Base-by-base conservation (phyloP, 148 eudicot genomes). In the Polygonum maritimum region DNA sequence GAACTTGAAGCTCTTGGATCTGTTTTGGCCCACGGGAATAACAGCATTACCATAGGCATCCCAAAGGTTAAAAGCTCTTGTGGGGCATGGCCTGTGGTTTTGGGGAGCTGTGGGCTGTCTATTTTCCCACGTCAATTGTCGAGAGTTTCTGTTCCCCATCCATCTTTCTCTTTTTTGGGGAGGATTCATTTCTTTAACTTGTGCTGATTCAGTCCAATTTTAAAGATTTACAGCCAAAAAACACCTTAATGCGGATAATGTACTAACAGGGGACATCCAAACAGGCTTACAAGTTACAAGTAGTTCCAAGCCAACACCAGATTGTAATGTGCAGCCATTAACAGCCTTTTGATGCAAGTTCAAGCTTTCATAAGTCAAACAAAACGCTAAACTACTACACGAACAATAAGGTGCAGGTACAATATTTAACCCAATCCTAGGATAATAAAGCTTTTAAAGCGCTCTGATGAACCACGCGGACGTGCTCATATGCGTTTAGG, bases 401-500 rank as follows among this genome's bases (percentile, higher is more conserved):
- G 21, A 31, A 15, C 4, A 6, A 67, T 57, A 19, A 57, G 63
- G 2, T 21, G 63, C 63, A 57, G 26, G 31, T 57, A 57, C 63
- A 57, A 21, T 2, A 7, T 57, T 21, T 57, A 7, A 57, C 31
- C 12, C 31, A 51, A 3, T 51, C n/a, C 55, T 51, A 14, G n/a
- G 31, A n/a, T 31, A 35, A 36, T 36, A 36, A 67, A 67, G 71
- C 44, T 33, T 36, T 67, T 36, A n/a, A 26, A 36, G 69, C 33
- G 31, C 69, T 60, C 36, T 2, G 38, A 60, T 60, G 36, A 26
- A 21, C 26, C 60, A 54, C 1, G 7, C 8, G 22, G 69, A 60
- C 26, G 69, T 13, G 45, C 44, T 72, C 75, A 72, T 13, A 72
- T 44, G 10, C 75, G 51, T 31, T 72, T 72, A 10, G 75, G 75